phyloP scores from a whole-genome alignment of 179 eudicot genomes.

The Sideroxylon spinosum region DNA sequence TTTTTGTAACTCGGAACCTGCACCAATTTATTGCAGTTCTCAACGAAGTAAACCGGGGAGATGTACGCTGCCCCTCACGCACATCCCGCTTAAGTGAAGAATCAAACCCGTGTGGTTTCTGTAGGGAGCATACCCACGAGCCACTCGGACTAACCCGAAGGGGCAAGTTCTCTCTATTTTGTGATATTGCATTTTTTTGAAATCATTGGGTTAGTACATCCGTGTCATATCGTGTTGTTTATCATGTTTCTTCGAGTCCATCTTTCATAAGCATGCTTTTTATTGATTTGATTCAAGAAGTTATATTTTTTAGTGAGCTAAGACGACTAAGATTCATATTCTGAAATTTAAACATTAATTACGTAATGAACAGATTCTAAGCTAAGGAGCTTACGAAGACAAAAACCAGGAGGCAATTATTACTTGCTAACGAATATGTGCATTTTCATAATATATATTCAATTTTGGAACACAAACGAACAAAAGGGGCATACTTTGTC shows the following conservation, averaged over 20 bases:
- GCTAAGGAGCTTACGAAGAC: background rate
- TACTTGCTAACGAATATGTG: background rate
- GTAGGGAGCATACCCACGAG: too few relatives aligned
- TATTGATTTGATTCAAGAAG: background rate
- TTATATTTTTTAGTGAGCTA: background rate
- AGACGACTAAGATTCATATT: background rate
- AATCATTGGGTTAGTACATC: too few relatives aligned
- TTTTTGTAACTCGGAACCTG: too few relatives aligned
- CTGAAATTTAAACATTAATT: background rate
- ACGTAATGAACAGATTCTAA: background rate
- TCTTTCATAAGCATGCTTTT: background rate
- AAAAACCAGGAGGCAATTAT: background rate
- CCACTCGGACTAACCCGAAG: too few relatives aligned
- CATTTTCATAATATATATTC: background rate
- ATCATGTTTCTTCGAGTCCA: background rate
- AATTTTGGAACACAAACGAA: slow-evolving; percentile 5
- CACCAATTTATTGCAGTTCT: too few relatives aligned
- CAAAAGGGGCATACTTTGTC: slow-evolving; percentile 55
- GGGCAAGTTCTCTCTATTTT: too few relatives aligned
- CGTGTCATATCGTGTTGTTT: too few relatives aligned
- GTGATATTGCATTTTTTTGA: too few relatives aligned
- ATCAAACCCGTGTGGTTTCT: too few relatives aligned
- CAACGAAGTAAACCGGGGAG: too few relatives aligned
- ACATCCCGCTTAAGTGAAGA: too few relatives aligned
- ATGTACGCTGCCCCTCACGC: too few relatives aligned